A percentile compares a stretch with the other conserved stretches of the same genome.
Conservation (phyloP, 176 grass and related monocot genomes). For the Poa annua region DNA sequence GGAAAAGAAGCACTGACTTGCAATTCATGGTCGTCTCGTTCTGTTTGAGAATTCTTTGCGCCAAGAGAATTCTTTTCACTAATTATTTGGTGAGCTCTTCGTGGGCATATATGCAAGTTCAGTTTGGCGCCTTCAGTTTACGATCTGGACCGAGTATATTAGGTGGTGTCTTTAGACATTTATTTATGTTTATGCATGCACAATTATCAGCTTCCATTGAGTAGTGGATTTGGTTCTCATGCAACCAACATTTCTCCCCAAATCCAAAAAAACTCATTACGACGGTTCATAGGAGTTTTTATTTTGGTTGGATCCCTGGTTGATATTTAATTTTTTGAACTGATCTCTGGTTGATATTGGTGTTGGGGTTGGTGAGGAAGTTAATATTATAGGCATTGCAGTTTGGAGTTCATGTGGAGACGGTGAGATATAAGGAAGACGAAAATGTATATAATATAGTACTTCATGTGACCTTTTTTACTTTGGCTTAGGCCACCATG, state of each 20-base stretch:
- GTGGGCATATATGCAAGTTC: background rate
- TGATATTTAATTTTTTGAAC: too few relatives aligned
- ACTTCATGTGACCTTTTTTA: too few relatives aligned
- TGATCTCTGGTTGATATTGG: too few relatives aligned
- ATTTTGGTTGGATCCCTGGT: too few relatives aligned
- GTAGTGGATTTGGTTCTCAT: background rate
- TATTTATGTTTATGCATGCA: background rate
- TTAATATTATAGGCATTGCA: background rate
- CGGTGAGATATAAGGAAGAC: background rate
- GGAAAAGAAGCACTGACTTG: background rate
- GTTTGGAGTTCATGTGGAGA: background rate
- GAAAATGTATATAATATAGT: background rate
- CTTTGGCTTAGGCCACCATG: too few relatives aligned
- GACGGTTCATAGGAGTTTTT: background rate
- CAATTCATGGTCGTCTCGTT: background rate
- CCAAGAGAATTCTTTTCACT: slow-evolving; percentile 8
- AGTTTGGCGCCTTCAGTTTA: background rate
- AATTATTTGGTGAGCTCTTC: background rate
- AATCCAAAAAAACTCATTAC: background rate
- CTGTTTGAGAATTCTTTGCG: slow-evolving; percentile 28
- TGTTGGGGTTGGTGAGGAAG: too few relatives aligned
- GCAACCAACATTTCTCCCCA: background rate
- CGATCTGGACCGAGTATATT: background rate
- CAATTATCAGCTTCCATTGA: background rate
- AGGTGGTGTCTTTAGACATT: background rate